Evolutionary conservation across 352 stramenopile genomes (phyloP).

Genomic region (Globisporangium nunn): DNA sequence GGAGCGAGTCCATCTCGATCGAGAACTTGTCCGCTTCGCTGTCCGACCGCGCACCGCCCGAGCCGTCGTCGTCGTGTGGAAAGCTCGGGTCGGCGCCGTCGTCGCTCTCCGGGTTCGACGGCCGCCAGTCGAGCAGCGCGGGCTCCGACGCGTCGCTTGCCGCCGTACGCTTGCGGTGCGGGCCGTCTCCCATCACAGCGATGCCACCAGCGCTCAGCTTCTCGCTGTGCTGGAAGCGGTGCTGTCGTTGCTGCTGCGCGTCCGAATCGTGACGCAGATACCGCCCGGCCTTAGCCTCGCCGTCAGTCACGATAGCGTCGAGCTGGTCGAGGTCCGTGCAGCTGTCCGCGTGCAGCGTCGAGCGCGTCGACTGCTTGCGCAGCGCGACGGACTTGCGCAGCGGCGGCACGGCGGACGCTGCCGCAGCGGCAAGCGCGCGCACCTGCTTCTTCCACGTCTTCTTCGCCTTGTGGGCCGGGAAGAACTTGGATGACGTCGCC

Average conservation of each 20-base stretch:
- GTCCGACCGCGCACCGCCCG: conserved; percentile 3
- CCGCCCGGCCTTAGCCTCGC: conserved; percentile 15
- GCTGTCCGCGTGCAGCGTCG: conserved; percentile 12
- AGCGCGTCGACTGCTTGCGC: conserved; percentile 12
- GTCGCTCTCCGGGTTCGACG: conserved; percentile 6
- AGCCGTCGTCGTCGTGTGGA: background rate
- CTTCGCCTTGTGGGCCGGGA: conserved; percentile 1
- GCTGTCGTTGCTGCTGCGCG: background rate
- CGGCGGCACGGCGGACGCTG: background rate
- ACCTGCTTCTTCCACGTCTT: conserved; percentile 13
- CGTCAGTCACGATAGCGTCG: conserved; percentile 23
- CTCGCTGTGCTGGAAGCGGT: background rate
- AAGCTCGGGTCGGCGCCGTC: conserved; percentile 2
- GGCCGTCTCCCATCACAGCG: background rate
- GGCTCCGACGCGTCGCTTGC: conserved; percentile 14
- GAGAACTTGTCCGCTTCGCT: conserved; percentile 16
- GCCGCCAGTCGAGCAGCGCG: conserved; percentile 10
- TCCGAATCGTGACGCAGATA: conserved; percentile 9
- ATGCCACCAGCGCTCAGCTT: background rate
- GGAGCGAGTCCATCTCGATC: conserved; percentile 45
- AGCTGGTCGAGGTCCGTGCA: conserved; percentile 30
- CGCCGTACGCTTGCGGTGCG: conserved; percentile 7
- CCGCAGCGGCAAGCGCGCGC: conserved; percentile 10
- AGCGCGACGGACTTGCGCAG: conserved; percentile 6
- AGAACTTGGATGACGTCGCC: conserved; percentile 6